Evolutionary conservation across 768 basidiomycete species (phyloP).

Genomic region (Postia placenta): DNA sequence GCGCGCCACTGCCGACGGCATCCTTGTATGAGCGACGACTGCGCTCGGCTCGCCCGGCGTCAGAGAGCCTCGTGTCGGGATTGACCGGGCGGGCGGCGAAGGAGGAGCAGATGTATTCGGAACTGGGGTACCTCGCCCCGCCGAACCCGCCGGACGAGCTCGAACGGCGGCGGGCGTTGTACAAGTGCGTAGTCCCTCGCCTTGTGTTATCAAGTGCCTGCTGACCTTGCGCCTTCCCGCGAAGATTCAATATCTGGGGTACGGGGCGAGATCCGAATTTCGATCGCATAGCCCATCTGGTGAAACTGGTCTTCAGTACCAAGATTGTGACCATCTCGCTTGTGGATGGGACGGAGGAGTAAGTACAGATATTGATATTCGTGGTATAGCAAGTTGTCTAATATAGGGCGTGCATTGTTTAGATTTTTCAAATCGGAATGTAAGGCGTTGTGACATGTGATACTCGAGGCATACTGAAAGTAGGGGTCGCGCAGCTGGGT

Average conservation of each 20-base stretch:
- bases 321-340: conserved; percentile 80
- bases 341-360: conserved; percentile 83
- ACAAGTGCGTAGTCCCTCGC: conserved; percentile 45
- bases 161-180: conserved; percentile 76
- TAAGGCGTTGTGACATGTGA: too few species aligned
- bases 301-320: conserved; percentile 88
- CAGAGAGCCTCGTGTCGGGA: conserved; percentile 18
- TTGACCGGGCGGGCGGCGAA: conserved; percentile 47
- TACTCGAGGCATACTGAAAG: conserved; percentile 1
- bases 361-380: conserved; percentile 23
- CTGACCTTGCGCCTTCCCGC: neutral
- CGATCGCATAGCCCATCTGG: conserved; percentile 88
- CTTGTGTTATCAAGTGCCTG: neutral
- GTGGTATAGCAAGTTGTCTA: too few species aligned
- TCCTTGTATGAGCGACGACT: conserved; percentile 25
- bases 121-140: conserved; percentile 66
- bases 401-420: too few species aligned
- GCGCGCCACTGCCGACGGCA: conserved; percentile 53
- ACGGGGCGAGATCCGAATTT: conserved; percentile 86
- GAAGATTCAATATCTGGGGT: conserved; percentile 84
- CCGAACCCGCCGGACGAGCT: conserved; percentile 83
- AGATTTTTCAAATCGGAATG: conserved; percentile 92
- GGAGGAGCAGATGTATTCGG: conserved; percentile 62
- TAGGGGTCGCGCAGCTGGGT: conserved; percentile 41
- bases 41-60: conserved; percentile 15